Base-by-base conservation (phyloP, 192 early-diverging fungal genomes). In the Coemansia sp. region DNA sequence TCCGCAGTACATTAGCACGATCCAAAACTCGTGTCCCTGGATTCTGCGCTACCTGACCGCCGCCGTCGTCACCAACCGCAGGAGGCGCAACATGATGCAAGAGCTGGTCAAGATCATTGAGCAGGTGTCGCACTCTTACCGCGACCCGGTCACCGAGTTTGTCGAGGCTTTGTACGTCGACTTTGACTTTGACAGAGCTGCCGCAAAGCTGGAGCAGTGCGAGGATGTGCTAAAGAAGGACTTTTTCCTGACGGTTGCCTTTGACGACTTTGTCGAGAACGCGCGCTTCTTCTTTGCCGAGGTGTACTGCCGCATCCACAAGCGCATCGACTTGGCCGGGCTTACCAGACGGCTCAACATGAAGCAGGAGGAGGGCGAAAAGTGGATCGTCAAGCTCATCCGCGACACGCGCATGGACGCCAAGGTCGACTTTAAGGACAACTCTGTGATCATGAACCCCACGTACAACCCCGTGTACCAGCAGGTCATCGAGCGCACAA, bases 371-470 rank as follows among this genome's bases (percentile, higher is more conserved):
- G 91, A 92, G 72, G 95, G 94, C 59, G 96, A 97, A 75, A 96
- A 97, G 82, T 97, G 95, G 95, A 96, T 98, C 59, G 95, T 95
- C 45, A 94, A 98, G 86, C 85, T 98, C 59, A 96, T 98, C 76
- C 89, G 95, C 40, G 93, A 96, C 66, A 95, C 95, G 20, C 87
- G 94, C 70, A 94, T 97, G 70, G 96, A 98, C 62, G 96, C 95
- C 71, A 98, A 98, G 89, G 92, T 98, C 70, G 96, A 98, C 75
- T 91, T 89, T 65, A 86, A 96, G 80, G 93, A 92, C 86, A 96
- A 96, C 85, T 94, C 94, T 32, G 94, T 98, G 25, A 82, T 96
- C 63, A 96, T 98, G 94, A 96, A 96, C 66, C 89, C 91, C 43
- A 88, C 89, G 65, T 79, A 90, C 60, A 89, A 88, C 37, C 93